Percentiles rank a stretch among this genome's conserved stretches.
These are phyloP conservation scores for Neurospora pannonica DNA, from an alignment of 495 filamentous ascomycete genomes.

Conservation along the genomic window DNA sequence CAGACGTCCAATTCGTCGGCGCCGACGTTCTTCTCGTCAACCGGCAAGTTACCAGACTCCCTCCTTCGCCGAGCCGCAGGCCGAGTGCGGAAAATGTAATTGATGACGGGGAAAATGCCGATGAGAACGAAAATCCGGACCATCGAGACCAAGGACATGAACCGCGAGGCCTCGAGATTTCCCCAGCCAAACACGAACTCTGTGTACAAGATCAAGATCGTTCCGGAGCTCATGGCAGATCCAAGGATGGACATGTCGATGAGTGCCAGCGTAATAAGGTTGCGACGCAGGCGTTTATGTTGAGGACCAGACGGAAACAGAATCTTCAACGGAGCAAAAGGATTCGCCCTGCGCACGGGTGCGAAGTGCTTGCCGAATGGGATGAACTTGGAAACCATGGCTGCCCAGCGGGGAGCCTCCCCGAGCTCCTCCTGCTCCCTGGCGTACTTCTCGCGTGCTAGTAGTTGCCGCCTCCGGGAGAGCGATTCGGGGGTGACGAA, in stretches of 20 bases:
- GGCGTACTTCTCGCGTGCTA: conserved; percentile 58
- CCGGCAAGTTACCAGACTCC: conserved; percentile 17
- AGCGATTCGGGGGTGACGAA: conserved; percentile 77
- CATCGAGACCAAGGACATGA: conserved; percentile 66
- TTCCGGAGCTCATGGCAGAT: conserved; percentile 69
- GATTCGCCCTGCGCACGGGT: conserved; percentile 35
- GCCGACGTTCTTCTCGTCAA: conserved; percentile 48
- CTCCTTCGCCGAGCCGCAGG: conserved; percentile 22
- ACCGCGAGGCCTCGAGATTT: conserved; percentile 64
- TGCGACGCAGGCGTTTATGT: conserved; percentile 57
- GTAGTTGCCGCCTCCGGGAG: conserved; percentile 52
- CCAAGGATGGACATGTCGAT: conserved; percentile 74
- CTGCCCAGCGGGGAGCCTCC: conserved; percentile 4
- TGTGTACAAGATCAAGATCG: conserved; percentile 70
- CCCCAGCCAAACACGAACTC: conserved; percentile 74
- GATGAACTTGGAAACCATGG: not conserved
- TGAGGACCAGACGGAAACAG: conserved; percentile 61
- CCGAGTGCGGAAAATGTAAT: conserved; percentile 55
- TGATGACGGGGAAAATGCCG: conserved; percentile 61
- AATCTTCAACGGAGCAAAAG: conserved; percentile 67
- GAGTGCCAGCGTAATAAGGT: conserved; percentile 67
- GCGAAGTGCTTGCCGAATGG: conserved; percentile 13
- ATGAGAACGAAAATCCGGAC: conserved; percentile 67
- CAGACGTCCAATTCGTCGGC: conserved; percentile 69
- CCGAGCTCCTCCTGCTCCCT: conserved; percentile 14